Evolutionary conservation across 1,284 basidiomycete genomes (phyloP).

Genomic region (Apiotrichum montevideense): DNA sequence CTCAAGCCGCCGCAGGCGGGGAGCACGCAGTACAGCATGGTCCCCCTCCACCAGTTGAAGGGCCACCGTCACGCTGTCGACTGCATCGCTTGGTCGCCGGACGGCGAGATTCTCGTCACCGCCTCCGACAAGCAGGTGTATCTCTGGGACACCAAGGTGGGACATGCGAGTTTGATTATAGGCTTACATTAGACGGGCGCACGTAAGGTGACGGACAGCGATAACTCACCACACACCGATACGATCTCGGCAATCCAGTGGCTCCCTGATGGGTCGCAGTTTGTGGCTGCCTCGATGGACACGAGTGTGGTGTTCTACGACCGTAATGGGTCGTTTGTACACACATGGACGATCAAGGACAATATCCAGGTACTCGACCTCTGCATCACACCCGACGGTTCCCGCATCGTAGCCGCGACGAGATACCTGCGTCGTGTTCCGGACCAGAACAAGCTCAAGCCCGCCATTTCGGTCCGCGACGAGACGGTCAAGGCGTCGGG

Average conservation of each 20-base stretch:
- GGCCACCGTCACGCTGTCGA: constrained; percentile 74
- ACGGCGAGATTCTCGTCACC: constrained; percentile 74
- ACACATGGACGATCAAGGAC: constrained; percentile 65
- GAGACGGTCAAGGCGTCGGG: not conserved
- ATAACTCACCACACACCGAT: constrained; percentile 58
- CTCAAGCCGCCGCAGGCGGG: constrained; percentile 49
- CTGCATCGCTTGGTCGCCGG: constrained; percentile 81
- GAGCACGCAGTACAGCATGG: constrained; percentile 22
- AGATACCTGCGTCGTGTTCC: constrained; percentile 51
- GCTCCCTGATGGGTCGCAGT: constrained; percentile 81
- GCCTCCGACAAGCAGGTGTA: constrained; percentile 71
- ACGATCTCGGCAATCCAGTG: constrained; percentile 80
- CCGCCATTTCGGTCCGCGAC: constrained; percentile 30
- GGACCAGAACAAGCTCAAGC: constrained; percentile 32
- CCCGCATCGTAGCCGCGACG: constrained; percentile 74
- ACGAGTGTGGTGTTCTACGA: constrained; percentile 76
- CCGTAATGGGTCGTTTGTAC: constrained; percentile 56
- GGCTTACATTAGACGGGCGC: constrained; percentile 26
- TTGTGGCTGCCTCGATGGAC: constrained; percentile 86
- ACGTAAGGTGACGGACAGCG: constrained; percentile 12
- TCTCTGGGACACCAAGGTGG: constrained; percentile 79
- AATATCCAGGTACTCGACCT: constrained; percentile 76
- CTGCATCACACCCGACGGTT: constrained; percentile 77
- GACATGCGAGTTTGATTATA: not conserved
- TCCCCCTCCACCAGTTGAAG: constrained; percentile 44